Percentiles rank a stretch among this genome's conserved stretches.
Conservation (phyloP, 495 filamentous ascomycete genomes). For the Bathelium albidoporum region DNA sequence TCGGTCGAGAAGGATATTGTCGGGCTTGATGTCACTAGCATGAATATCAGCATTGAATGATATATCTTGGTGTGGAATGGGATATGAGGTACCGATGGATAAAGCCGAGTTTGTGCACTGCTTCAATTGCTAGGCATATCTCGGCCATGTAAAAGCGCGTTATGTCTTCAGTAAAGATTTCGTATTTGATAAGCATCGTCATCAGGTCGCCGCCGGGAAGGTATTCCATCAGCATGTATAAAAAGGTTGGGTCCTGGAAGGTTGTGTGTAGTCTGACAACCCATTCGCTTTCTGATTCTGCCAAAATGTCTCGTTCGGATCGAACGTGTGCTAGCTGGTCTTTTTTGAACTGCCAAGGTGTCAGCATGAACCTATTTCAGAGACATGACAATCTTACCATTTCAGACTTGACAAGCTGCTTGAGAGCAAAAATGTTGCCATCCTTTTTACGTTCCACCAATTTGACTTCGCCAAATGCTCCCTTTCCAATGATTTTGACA, state of each 20-base stretch:
- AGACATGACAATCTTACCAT: slow-evolving; percentile 45
- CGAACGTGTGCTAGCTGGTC: slow-evolving; percentile 98
- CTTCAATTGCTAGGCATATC: slow-evolving; percentile 93
- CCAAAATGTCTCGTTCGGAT: slow-evolving; percentile 92
- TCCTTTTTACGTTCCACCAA: slow-evolving; percentile 94
- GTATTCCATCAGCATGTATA: slow-evolving; percentile 99
- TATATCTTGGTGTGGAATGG: not conserved
- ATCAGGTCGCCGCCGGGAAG: slow-evolving; percentile 96
- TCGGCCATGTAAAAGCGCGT: slow-evolving; percentile 99
- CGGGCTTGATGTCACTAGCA: slow-evolving; percentile 93
- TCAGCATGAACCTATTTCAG: not conserved
- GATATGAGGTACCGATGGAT: slow-evolving; percentile 72
- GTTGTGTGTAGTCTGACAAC: slow-evolving; percentile 96
- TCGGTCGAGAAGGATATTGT: slow-evolving; percentile 93
- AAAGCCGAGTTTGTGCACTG: slow-evolving; percentile 94
- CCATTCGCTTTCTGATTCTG: slow-evolving; percentile 97
- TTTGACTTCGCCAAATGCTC: slow-evolving; percentile 96
- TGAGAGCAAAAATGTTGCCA: slow-evolving; percentile 94
- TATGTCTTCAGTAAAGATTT: slow-evolving; percentile 98
- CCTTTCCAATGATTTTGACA: slow-evolving; percentile 96
- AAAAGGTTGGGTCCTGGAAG: slow-evolving; percentile 89
- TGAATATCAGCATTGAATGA: slow-evolving; percentile 8
- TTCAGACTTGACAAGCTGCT: slow-evolving; percentile 94
- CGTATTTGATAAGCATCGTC: slow-evolving; percentile 99
- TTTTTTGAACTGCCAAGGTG: slow-evolving; percentile 63